Evolutionary conservation across 2,329 filamentous ascomycete genomes (phyloP).

Genomic region (Arthroderma uncinatum): DNA sequence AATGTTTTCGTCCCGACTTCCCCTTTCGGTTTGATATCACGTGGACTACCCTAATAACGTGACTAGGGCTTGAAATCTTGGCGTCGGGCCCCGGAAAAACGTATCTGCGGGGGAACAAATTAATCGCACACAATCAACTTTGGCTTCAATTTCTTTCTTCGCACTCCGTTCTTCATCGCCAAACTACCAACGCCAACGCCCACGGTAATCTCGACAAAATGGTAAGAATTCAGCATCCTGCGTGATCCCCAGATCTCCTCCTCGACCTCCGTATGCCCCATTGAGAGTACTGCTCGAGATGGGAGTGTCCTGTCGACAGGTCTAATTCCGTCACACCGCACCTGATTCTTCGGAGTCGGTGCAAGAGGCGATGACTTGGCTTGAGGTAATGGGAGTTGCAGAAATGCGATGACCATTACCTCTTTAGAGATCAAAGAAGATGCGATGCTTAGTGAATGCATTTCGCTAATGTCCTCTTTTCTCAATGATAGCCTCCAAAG

Average conservation of each 20-base stretch:
- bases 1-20: no score
- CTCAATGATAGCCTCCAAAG: slow-evolving; percentile 99
- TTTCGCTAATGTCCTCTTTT: slow-evolving; percentile 94
- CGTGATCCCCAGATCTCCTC: slow-evolving; percentile 18
- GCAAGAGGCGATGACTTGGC: slow-evolving; percentile 38
- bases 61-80: neutral
- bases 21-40: no score
- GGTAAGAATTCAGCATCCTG: slow-evolving; percentile 48
- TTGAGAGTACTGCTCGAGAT: neutral
- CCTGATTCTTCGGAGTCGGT: neutral
- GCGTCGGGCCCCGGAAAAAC: neutral
- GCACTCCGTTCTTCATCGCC: slow-evolving; percentile 23
- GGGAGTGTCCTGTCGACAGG: slow-evolving; percentile 4
- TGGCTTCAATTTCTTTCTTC: slow-evolving; percentile 11
- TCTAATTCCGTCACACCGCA: slow-evolving; percentile 30
- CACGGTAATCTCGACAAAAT: slow-evolving; percentile 47
- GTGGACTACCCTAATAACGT: neutral
- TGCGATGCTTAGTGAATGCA: slow-evolving; percentile 60
- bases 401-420: slow-evolving; percentile 45
- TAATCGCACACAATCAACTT: slow-evolving; percentile 3
- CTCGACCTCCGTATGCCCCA: slow-evolving; percentile 19
- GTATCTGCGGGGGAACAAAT: neutral
- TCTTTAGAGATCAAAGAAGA: slow-evolving; percentile 93
- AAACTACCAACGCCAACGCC: slow-evolving; percentile 37
- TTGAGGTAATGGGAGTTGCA: slow-evolving; percentile 43